Base-by-base conservation (phyloP, 1,284 basidiomycete genomes). In the Neonothopanus nambi region DNA sequence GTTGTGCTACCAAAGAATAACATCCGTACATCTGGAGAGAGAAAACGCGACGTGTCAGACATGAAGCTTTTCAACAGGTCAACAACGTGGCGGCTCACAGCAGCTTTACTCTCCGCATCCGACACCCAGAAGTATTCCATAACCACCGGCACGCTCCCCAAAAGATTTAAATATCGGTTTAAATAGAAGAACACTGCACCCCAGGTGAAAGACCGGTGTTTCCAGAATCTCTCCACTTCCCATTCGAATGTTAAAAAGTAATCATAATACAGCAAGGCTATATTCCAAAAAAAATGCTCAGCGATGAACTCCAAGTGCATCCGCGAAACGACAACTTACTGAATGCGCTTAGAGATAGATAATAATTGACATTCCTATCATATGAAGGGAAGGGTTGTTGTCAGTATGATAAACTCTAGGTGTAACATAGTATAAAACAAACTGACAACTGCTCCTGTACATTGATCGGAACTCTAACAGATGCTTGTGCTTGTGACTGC, bases 181-280 rank as follows among this genome's bases (percentile, higher is more conserved):
- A 71, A 26, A 55, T 72, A 73, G 62, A 77, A 78, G 0, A 75
- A 51, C 6, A 62, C 49, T 5, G 71, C 64, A 3, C 64, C 68
- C 66, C 68, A 73, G 12, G 63, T 70, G 33, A 72, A 51, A 5
- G 57, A 36, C 12, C 56, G 38, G 3, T 52, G 52, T 4, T 46
- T 36, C 76, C 76, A 77, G 58, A 70, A 74, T 9, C 73, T 64
- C 30, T 69, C 65, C 21, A 75, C 62, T 56, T 79, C 77, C 18
- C 54, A 44, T 0, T 55, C 49, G 15, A 77, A 52, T 0, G 77
- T 79, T 37, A 76, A 54, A 42, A 60, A 45, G 55, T 77, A 77
- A 51, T 79, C 77, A 53, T 74, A 70, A 36, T 51, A 55, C 3
- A 55, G 42, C 24, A 55, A n/a, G 21, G 54, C 54, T 55, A 17